Conservation (phyloP, 1,284 basidiomycete genomes). For the Tremellales sp. region DNA sequence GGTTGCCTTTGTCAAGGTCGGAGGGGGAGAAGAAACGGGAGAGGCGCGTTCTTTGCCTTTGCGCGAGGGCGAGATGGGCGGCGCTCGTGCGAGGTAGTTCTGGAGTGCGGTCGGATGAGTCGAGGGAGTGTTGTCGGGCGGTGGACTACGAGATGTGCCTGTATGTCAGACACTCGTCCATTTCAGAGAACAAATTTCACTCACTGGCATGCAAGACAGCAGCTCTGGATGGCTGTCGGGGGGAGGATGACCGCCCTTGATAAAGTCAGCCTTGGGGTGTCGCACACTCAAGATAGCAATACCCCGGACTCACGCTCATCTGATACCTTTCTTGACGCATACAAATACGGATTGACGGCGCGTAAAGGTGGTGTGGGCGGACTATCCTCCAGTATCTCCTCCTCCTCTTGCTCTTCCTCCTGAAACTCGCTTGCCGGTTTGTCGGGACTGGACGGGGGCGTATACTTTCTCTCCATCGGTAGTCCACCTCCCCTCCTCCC, state of each 20-base stretch:
- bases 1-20: background rate
- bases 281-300: background rate
- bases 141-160: constrained; percentile 16
- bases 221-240: constrained; percentile 20
- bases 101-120: constrained; percentile 23
- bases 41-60: constrained; percentile 36
- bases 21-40: background rate
- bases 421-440: background rate
- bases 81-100: constrained; percentile 23
- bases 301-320: constrained; percentile 8
- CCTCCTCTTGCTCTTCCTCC: background rate
- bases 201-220: constrained; percentile 21
- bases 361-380: constrained; percentile 40
- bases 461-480: background rate
- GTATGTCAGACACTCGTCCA: background rate
- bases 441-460: background rate
- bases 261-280: background rate
- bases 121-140: constrained; percentile 6
- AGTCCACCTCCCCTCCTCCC: constrained; percentile 5
- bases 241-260: background rate
- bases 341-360: constrained; percentile 32
- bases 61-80: constrained; percentile 13
- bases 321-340: constrained; percentile 10
- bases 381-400: constrained; percentile 12
- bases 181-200: constrained; percentile 2